Conservation (phyloP, 208 protist species). For the Leishmania tarentolae region DNA sequence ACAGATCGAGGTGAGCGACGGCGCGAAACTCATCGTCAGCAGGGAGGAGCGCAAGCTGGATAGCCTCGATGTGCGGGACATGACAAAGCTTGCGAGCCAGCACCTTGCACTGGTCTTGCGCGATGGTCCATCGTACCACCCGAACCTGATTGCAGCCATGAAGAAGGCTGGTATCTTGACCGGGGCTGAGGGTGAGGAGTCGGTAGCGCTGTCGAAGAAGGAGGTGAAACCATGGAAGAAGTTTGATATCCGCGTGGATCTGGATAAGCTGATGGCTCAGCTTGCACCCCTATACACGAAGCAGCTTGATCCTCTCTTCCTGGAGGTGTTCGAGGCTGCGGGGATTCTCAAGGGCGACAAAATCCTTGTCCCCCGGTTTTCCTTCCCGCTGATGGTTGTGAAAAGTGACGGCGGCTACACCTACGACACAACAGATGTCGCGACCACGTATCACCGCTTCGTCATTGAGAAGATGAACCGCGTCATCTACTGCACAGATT, state of each 20-base stretch:
- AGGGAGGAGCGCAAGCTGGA: constrained; percentile 66
- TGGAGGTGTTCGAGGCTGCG: constrained; percentile 72
- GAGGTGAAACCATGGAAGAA: constrained; percentile 84
- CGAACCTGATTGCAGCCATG: constrained; percentile 84
- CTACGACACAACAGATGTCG: constrained; percentile 95
- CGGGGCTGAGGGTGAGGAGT: constrained; percentile 74
- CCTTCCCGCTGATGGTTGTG: constrained; percentile 93
- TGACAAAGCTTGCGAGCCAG: constrained; percentile 80
- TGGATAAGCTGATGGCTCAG: constrained; percentile 84
- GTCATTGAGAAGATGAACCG: constrained; percentile 87
- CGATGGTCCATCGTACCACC: constrained; percentile 63
- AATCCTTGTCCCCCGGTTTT: constrained; percentile 88
- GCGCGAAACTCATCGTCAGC: constrained; percentile 87
- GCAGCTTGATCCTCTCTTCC: constrained; percentile 68
- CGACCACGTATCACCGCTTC: constrained; percentile 92
- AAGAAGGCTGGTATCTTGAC: constrained; percentile 69
- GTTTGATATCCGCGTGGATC: constrained; percentile 83
- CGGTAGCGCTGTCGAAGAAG: constrained; percentile 86
- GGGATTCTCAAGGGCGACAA: constrained; percentile 69
- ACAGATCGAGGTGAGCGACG: constrained; percentile 81
- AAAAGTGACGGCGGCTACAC: constrained; percentile 97
- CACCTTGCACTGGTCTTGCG: constrained; percentile 65
- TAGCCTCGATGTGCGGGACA: constrained; percentile 77
- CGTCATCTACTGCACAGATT: constrained; percentile 96
- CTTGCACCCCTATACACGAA: constrained; percentile 80